Conservation (phyloP, 495 filamentous ascomycete genomes). For the Aspergillus mulundensis region DNA sequence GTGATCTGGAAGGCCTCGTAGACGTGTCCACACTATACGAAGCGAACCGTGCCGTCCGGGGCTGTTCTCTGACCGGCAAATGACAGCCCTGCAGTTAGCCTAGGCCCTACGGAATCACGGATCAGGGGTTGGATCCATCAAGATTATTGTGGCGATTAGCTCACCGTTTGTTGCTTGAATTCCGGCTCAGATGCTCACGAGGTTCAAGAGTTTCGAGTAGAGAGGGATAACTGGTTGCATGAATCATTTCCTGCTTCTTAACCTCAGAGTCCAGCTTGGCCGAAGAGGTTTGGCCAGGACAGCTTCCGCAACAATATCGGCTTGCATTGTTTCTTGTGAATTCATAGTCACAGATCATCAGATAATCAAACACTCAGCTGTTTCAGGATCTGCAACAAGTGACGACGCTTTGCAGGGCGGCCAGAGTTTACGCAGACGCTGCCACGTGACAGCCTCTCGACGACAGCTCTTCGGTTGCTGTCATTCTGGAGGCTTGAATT, state of each 20-base stretch:
- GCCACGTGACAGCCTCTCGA: neutral
- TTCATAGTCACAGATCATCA: neutral
- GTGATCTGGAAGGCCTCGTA: neutral
- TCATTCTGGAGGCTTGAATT: too few species aligned
- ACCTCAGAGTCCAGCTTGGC: too few species aligned
- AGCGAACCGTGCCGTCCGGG: constrained; percentile 13
- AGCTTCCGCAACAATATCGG: too few species aligned
- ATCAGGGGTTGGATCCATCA: neutral
- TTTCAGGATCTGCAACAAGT: neutral
- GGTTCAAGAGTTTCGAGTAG: neutral
- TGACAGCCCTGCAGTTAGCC: neutral
- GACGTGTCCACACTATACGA: constrained; percentile 2
- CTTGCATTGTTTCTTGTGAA: too few species aligned
- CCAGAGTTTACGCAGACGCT: too few species aligned
- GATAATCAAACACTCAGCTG: neutral
- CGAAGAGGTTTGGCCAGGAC: too few species aligned
- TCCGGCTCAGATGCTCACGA: neutral
- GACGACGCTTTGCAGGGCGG: too few species aligned
- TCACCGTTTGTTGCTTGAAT: neutral
- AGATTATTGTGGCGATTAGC: neutral
- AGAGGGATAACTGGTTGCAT: neutral
- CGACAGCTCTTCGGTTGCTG: neutral
- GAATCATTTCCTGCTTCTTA: neutral
- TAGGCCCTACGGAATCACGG: too few species aligned
- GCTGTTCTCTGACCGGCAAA: neutral